Percentiles rank a stretch among this genome's conserved stretches.
Conservation (phyloP, 2,329 filamentous ascomycete genomes). For the Trichoderma sp. region DNA sequence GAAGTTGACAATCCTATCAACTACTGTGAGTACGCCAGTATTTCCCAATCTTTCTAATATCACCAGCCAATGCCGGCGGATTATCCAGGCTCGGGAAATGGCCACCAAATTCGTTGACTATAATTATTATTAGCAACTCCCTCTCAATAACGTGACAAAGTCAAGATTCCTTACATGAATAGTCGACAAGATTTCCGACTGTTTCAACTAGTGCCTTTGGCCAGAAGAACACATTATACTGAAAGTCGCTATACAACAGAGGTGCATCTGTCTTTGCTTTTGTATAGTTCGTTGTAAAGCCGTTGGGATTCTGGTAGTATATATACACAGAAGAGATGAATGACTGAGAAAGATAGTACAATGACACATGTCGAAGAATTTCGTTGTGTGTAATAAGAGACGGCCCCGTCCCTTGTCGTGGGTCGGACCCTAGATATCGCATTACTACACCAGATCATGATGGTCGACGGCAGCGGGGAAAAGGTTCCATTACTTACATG, state of each 20-base stretch:
- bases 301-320: not conserved
- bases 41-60: not conserved
- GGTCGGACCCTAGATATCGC: not conserved
- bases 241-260: not conserved
- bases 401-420: not conserved
- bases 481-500: not conserved
- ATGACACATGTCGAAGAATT: not conserved
- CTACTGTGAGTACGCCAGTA: not conserved
- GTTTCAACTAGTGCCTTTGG: not conserved
- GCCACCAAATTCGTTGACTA: not conserved
- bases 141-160: not conserved
- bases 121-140: not conserved
- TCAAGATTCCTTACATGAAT: not conserved
- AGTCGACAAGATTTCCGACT: not conserved
- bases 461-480: not conserved
- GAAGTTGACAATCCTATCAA: not conserved
- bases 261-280: not conserved
- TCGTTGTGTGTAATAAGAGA: not conserved
- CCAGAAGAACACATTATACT: not conserved
- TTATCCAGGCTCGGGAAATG: not conserved
- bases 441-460: not conserved
- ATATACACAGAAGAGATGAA: not conserved
- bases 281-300: not conserved
- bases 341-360: not conserved
- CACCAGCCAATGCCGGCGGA: not conserved